Evolutionary conservation across 108 stramenopile species (phyloP).

Genomic region (Schizochytrium sp.): DNA sequence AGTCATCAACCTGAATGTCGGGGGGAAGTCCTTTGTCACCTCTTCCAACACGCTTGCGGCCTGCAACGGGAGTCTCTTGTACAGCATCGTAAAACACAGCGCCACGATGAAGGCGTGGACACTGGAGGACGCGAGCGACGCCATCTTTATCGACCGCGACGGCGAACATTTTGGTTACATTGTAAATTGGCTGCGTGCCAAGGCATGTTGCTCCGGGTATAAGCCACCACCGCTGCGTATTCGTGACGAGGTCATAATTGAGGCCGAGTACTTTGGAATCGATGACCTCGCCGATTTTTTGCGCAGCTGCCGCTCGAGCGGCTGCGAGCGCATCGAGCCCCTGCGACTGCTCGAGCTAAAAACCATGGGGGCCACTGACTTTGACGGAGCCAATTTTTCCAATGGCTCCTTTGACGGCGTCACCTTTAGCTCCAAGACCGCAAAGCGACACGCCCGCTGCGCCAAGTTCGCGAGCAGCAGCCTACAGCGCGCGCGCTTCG

Average conservation of each 20-base stretch:
- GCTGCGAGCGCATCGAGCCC: neutral
- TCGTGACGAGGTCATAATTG: neutral
- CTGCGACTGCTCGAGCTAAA: neutral
- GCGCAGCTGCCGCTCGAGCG: neutral
- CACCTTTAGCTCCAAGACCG: neutral
- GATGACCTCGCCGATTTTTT: neutral
- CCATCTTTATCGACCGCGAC: neutral
- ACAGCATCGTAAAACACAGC: neutral
- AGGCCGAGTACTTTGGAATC: neutral
- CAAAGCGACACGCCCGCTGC: neutral
- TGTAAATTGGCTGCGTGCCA: neutral
- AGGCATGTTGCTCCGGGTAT: neutral
- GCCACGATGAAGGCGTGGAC: neutral
- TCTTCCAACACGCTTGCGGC: neutral
- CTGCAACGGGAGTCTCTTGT: neutral
- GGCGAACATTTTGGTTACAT: neutral
- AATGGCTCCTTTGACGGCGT: neutral
- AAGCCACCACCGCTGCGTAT: neutral
- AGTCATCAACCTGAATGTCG: neutral
- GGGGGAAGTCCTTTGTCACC: neutral
- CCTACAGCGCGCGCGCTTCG: neutral
- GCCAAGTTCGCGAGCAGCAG: neutral
- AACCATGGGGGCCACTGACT: neutral
- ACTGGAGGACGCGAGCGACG: neutral
- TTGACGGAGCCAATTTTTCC: neutral